These are phyloP conservation scores for Neurospora sp. DNA, from an alignment of 495 filamentous ascomycete genomes.

Conservation along the genomic window DNA sequence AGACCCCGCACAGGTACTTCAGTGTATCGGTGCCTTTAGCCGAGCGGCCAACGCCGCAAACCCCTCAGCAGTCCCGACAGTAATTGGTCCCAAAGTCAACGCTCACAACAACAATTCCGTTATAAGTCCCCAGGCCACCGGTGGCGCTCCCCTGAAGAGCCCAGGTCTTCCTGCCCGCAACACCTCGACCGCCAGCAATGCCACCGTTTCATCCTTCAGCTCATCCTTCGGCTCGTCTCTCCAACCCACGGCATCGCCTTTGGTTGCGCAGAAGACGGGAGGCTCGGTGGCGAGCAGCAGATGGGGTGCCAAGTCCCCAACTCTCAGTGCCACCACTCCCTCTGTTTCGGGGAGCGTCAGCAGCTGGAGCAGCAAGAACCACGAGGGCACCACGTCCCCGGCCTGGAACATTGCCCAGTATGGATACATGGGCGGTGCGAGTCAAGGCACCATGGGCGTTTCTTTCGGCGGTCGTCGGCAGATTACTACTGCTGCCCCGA, in stretches of 20 bases:
- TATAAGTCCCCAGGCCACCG: constrained; percentile 63
- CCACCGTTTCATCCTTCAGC: constrained; percentile 21
- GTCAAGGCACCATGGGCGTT: constrained; percentile 89
- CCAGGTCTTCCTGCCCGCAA: constrained; percentile 42
- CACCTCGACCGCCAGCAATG: constrained; percentile 58
- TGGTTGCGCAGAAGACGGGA: constrained; percentile 36
- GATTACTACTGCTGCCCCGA: constrained; percentile 74
- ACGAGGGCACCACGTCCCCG: constrained; percentile 70
- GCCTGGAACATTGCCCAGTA: constrained; percentile 99
- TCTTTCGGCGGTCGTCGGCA: constrained; percentile 85
- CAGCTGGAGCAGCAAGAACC: constrained; percentile 80
- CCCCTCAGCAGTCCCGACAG: constrained; percentile 58
- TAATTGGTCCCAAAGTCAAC: constrained; percentile 56
- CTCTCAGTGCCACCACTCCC: constrained; percentile 25
- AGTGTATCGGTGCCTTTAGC: constrained; percentile 87
- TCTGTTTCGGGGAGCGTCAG: constrained; percentile 44
- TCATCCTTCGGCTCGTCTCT: constrained; percentile 31
- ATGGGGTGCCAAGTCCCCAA: constrained; percentile 48
- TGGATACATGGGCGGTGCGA: constrained; percentile 96
- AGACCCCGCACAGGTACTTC: constrained; percentile 92
- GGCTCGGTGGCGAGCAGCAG: constrained; percentile 40
- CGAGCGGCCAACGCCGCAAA: constrained; percentile 70
- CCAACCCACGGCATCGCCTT: constrained; percentile 26
- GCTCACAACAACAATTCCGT: constrained; percentile 37
- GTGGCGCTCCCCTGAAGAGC: constrained; percentile 17